These are phyloP conservation scores for Aspergillus quadricinctus DNA, from an alignment of 2,329 filamentous ascomycete species.

Conservation along the genomic window DNA sequence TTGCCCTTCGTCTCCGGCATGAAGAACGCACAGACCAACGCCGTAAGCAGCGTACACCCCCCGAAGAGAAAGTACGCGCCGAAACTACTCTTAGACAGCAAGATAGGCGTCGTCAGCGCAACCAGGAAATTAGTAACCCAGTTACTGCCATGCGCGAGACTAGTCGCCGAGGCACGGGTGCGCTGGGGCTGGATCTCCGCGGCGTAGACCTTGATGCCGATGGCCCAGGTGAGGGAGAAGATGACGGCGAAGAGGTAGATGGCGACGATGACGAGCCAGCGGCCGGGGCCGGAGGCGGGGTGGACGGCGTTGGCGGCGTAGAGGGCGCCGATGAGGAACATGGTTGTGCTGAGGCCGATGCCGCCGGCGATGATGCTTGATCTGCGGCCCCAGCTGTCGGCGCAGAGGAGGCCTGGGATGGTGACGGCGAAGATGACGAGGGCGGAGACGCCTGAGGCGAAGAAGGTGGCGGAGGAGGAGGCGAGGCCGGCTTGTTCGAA, in stretches of 20 bases:
- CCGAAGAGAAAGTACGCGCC: conserved; percentile 48
- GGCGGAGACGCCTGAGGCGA: conserved; percentile 59
- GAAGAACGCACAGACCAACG: conserved; percentile 36
- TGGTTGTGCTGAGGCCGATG: conserved; percentile 41
- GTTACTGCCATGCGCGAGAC: conserved; percentile 50
- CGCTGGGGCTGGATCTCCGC: conserved; percentile 55
- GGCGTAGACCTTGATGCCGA: conserved; percentile 54
- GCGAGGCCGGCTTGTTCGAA: conserved; percentile 58
- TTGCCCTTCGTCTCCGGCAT: conserved; percentile 51
- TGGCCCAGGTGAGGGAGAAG: conserved; percentile 47
- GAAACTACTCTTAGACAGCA: conserved; percentile 41
- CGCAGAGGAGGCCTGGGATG: conserved; percentile 53
- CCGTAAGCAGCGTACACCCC: conserved; percentile 36
- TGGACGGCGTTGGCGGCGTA: conserved; percentile 31
- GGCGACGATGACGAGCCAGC: conserved; percentile 28
- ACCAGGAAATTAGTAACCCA: conserved; percentile 47
- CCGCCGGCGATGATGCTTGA: conserved; percentile 54
- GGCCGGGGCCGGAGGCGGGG: conserved; percentile 20
- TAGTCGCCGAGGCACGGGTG: conserved; percentile 53
- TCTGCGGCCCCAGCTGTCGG: conserved; percentile 56
- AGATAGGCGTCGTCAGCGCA: conserved; percentile 42
- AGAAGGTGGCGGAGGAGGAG: conserved; percentile 51
- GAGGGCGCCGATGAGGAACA: conserved; percentile 32
- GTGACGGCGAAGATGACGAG: conserved; percentile 56
- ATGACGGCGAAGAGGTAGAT: conserved; percentile 27